These are phyloP conservation scores for Pseudocercospora musae DNA, from an alignment of 2,329 filamentous ascomycete species.

Conservation along the genomic window DNA sequence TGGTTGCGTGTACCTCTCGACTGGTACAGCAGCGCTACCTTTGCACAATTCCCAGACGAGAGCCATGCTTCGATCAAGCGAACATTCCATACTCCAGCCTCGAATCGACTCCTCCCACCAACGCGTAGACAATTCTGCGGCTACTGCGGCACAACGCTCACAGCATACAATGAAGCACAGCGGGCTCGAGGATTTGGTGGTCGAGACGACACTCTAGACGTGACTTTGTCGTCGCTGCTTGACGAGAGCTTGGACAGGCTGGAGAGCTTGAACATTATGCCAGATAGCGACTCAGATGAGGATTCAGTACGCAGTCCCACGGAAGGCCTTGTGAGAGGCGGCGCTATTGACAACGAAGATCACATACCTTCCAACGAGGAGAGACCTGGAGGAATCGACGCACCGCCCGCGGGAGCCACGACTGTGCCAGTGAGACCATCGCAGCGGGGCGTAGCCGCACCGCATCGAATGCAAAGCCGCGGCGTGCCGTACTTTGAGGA, in stretches of 20 bases:
- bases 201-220: conserved; percentile 71
- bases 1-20: conserved; percentile 78
- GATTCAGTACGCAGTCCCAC: conserved; percentile 30
- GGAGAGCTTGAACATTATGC: conserved; percentile 71
- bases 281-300: conserved; percentile 39
- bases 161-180: conserved; percentile 71
- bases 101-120: conserved; percentile 53
- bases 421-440: conserved; percentile 2
- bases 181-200: conserved; percentile 33
- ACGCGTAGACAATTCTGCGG: conserved; percentile 81
- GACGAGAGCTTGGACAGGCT: conserved; percentile 68
- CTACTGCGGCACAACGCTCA: conserved; percentile 82
- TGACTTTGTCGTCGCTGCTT: conserved; percentile 75
- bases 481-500: conserved; percentile 83
- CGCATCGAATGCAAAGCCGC: conserved; percentile 32
- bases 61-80: conserved; percentile 45
- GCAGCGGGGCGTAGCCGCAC: conserved; percentile 22
- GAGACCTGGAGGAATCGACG: conserved; percentile 1
- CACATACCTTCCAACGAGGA: conserved; percentile 9
- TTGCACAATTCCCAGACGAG: conserved; percentile 76
- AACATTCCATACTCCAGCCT: conserved; percentile 44
- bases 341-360: conserved; percentile 13
- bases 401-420: neutral
- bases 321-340: conserved; percentile 6
- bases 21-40: conserved; percentile 75